Evolutionary conservation across 2,329 filamentous ascomycete genomes (phyloP).

Genomic region (Trichoderma aggressivum): DNA sequence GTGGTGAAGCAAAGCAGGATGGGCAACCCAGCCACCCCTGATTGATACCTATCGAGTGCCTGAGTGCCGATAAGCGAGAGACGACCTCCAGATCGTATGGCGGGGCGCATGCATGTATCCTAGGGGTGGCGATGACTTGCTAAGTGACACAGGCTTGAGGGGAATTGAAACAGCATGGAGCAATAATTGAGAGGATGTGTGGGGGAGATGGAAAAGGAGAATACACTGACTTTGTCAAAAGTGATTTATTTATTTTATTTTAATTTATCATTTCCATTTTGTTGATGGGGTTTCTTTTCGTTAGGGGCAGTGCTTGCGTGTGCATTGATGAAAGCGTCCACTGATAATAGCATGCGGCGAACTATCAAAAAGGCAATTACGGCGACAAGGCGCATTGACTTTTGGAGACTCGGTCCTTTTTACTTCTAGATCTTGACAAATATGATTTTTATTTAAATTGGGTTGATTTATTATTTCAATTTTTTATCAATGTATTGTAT

Average conservation of each 20-base stretch:
- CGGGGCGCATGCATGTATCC: neutral
- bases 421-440: neutral
- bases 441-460: neutral
- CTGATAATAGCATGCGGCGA: neutral
- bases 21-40: neutral
- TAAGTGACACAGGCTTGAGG: slow-evolving; percentile 15
- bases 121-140: slow-evolving; percentile 11
- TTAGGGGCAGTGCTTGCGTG: neutral
- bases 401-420: neutral
- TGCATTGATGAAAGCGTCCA: neutral
- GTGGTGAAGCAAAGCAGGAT: neutral
- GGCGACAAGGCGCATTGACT: neutral
- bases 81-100: slow-evolving; percentile 4
- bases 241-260: neutral
- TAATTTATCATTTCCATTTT: neutral
- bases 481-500: neutral
- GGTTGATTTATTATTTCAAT: neutral
- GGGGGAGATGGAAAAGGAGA: neutral
- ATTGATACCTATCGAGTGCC: neutral
- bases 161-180: neutral
- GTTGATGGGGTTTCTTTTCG: neutral
- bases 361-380: neutral
- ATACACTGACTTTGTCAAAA: neutral
- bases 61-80: slow-evolving; percentile 17
- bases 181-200: neutral